Percentiles rank a stretch among this genome's conserved stretches.
Evolutionary conservation across 345 rosid genomes (phyloP).

Genomic region (Citrus sp.): DNA sequence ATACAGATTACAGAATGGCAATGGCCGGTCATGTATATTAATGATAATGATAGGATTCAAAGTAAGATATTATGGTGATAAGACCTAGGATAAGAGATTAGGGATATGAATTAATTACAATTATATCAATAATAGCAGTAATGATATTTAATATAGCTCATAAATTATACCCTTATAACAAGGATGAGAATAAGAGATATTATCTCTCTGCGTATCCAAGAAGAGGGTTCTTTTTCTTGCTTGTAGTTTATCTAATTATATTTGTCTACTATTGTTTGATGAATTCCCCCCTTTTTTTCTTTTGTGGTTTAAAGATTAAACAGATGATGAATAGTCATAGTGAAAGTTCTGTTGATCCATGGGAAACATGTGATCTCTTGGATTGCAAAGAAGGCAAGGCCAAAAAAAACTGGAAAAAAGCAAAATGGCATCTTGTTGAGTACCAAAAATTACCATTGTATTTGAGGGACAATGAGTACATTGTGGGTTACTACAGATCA

Average conservation of each 20-base stretch:
- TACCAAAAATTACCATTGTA: slow-evolving; percentile 13
- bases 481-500: slow-evolving; percentile 20
- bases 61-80: too few relatives aligned
- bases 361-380: neutral
- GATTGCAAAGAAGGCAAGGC: slow-evolving; percentile 18
- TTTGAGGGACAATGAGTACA: slow-evolving; percentile 28
- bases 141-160: neutral
- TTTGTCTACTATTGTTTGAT: neutral
- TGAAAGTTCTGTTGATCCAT: neutral
- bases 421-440: slow-evolving; percentile 22
- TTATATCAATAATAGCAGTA: neutral
- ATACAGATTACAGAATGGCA: too few relatives aligned
- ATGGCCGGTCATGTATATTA: neutral
- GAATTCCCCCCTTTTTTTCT: neutral
- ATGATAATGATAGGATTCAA: too few relatives aligned
- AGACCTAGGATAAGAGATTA: neutral
- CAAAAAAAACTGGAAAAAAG: slow-evolving; percentile 13
- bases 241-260: neutral
- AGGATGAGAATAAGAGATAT: too few relatives aligned
- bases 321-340: slow-evolving; percentile 13
- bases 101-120: neutral
- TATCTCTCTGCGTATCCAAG: neutral
- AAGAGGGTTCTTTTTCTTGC: neutral
- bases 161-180: neutral
- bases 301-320: neutral